phyloP scores from a whole-genome alignment of 2,329 filamentous ascomycete genomes.

The Helotiales sp. region DNA sequence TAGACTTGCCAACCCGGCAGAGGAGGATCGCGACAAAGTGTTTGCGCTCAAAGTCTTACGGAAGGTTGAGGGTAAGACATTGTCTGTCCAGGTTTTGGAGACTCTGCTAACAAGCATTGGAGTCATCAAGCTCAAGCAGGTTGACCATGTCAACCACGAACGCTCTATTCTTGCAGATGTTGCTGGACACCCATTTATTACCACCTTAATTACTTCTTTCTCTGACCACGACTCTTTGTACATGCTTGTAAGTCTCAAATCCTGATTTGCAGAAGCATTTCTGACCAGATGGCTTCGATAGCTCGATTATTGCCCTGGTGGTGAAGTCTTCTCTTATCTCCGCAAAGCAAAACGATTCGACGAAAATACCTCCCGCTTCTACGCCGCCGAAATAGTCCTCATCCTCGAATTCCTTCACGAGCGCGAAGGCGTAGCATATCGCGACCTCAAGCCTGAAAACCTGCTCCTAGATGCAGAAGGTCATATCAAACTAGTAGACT shows the following conservation, averaged over 20 bases:
- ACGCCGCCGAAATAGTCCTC: slow-evolving; percentile 79
- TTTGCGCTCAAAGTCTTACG: slow-evolving; percentile 81
- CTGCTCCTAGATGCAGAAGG: slow-evolving; percentile 75
- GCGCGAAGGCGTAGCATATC: slow-evolving; percentile 75
- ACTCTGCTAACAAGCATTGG: slow-evolving; percentile 14
- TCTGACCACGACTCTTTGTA: slow-evolving; percentile 77
- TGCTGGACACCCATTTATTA: slow-evolving; percentile 81
- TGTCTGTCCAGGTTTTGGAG: not conserved
- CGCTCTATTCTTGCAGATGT: slow-evolving; percentile 75
- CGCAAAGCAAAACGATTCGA: slow-evolving; percentile 77
- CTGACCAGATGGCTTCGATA: slow-evolving; percentile 4
- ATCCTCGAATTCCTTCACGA: slow-evolving; percentile 82
- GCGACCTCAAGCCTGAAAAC: slow-evolving; percentile 83
- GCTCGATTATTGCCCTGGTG: slow-evolving; percentile 79
- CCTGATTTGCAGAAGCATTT: not conserved
- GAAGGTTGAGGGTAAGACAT: slow-evolving; percentile 52
- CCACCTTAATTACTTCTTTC: slow-evolving; percentile 75
- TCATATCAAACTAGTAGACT: slow-evolving; percentile 81
- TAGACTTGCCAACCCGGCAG: slow-evolving; percentile 55
- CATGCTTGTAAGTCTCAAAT: slow-evolving; percentile 58
- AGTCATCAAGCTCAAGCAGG: slow-evolving; percentile 82
- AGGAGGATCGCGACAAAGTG: slow-evolving; percentile 62
- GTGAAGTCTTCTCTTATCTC: slow-evolving; percentile 82
- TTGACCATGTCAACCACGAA: slow-evolving; percentile 85
- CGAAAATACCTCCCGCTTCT: slow-evolving; percentile 76